Evolutionary conservation across 441 rosid genomes (phyloP).

Genomic region (Raphanus hybrid): DNA sequence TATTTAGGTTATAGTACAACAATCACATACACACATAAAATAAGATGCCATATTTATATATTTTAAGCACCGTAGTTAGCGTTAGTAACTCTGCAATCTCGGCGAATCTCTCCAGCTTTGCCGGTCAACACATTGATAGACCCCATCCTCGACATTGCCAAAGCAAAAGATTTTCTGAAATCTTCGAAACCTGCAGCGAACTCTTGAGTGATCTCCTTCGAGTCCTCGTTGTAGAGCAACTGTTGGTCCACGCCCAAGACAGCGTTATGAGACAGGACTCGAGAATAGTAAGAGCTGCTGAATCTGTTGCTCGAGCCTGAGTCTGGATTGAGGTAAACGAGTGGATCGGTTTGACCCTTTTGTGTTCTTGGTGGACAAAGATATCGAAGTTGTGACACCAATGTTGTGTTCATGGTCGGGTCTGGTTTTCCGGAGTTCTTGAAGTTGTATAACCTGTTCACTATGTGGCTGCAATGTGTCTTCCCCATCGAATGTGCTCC

Average conservation of each 20-base stretch:
- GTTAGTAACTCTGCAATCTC: slow-evolving; percentile 55
- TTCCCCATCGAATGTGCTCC: slow-evolving; percentile 82
- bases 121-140: slow-evolving; percentile 69
- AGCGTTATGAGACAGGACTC: slow-evolving; percentile 50
- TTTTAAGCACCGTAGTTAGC: slow-evolving; percentile 32
- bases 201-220: slow-evolving; percentile 55
- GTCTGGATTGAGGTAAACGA: slow-evolving; percentile 62
- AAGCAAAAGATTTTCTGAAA: slow-evolving; percentile 62
- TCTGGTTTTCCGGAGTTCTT: slow-evolving; percentile 70
- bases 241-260: slow-evolving; percentile 79
- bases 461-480: slow-evolving; percentile 61
- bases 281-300: slow-evolving; percentile 59
- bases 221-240: slow-evolving; percentile 48
- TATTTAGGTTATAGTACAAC: slow-evolving; percentile 4
- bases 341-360: slow-evolving; percentile 61
- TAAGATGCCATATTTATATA: not conserved
- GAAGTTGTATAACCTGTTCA: slow-evolving; percentile 77
- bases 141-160: slow-evolving; percentile 84
- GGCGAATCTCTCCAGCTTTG: slow-evolving; percentile 68
- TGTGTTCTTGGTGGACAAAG: slow-evolving; percentile 60
- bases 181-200: slow-evolving; percentile 63
- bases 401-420: slow-evolving; percentile 56
- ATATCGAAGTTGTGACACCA: slow-evolving; percentile 51
- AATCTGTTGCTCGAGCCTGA: slow-evolving; percentile 56
- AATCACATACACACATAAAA: slow-evolving; percentile 19